Percentiles rank a stretch among this genome's conserved stretches.
These are phyloP conservation scores for Fraxinus ornus DNA, from an alignment of 305 asterid species.

Conservation along the genomic window DNA sequence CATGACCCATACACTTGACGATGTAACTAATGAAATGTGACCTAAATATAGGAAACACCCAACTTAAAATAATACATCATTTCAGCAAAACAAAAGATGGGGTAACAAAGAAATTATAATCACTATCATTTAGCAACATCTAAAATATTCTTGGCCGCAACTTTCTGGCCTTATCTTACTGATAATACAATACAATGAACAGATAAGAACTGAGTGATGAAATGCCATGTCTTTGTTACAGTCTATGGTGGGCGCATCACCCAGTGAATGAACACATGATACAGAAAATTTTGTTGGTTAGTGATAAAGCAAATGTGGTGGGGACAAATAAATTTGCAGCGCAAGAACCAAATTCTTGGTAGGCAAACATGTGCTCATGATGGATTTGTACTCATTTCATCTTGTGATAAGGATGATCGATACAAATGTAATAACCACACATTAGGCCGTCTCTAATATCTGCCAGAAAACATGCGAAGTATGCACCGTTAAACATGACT, in stretches of 20 bases:
- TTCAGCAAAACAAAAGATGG: not conserved
- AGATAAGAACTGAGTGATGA: not conserved
- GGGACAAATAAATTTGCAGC: slow-evolving; percentile 2
- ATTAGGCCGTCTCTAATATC: not conserved
- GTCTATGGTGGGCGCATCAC: slow-evolving; percentile 32
- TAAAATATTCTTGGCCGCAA: not conserved
- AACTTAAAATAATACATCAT: not conserved
- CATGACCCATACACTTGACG: not conserved
- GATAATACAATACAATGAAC: slow-evolving; percentile 18
- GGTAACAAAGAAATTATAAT: not conserved
- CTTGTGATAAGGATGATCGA: not conserved
- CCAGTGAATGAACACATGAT: slow-evolving; percentile 4
- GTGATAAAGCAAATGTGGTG: not conserved
- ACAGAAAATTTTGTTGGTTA: slow-evolving; percentile 19
- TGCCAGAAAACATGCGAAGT: not conserved
- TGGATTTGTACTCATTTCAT: not conserved
- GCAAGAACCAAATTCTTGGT: not conserved
- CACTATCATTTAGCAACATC: slow-evolving; percentile 14
- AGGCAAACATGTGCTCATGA: not conserved
- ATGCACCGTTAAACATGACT: not conserved
- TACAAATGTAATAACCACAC: not conserved
- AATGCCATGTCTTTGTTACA: not conserved
- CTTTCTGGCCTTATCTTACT: slow-evolving; percentile 11
- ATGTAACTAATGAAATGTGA: not conserved
- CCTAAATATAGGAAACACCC: not conserved